Conservation (phyloP, 352 stramenopile species). For the Pythium brachiatum region DNA sequence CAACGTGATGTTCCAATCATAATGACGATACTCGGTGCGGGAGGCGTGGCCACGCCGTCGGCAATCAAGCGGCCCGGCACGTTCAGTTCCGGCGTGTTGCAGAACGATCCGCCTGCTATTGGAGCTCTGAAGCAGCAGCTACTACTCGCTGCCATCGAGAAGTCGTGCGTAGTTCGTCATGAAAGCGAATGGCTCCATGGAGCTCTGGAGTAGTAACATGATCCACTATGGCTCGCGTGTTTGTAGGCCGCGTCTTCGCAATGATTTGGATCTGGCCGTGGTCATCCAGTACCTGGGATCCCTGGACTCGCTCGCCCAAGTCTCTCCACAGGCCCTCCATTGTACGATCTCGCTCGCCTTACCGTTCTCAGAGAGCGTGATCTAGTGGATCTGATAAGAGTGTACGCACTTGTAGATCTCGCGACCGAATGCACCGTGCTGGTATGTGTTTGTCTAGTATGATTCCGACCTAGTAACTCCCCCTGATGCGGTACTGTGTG, state of each 20-base stretch:
- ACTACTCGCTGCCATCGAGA: conserved; percentile 44
- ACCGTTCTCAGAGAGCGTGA: no score
- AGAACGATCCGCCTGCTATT: conserved; percentile 16
- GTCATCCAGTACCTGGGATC: conserved; percentile 47
- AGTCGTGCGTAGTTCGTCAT: conserved; percentile 35
- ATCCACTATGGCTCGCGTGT: no score
- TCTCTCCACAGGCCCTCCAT: conserved; percentile 45
- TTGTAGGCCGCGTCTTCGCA: conserved; percentile 46
- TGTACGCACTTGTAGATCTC: conserved; percentile 33
- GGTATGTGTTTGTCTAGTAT: conserved; percentile 24
- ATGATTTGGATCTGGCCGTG: conserved; percentile 51
- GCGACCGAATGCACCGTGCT: conserved; percentile 51
- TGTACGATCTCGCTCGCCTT: conserved; percentile 48
- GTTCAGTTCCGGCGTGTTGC: background rate
- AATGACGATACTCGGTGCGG: background rate
- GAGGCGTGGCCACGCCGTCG: background rate
- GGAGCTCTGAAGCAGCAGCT: conserved; percentile 35
- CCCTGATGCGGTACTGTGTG: background rate
- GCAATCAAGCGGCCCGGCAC: conserved; percentile 1
- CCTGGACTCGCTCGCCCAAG: conserved; percentile 37
- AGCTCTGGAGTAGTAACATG: no score
- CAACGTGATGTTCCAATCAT: no score
- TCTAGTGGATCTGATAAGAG: no score
- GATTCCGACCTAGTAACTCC: background rate
- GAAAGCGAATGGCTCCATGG: background rate